Evolutionary conservation across 1,284 basidiomycete genomes (phyloP), one percentile per base, ranked within the genome.

Genomic region (Boletus hoseneyae): DNA sequence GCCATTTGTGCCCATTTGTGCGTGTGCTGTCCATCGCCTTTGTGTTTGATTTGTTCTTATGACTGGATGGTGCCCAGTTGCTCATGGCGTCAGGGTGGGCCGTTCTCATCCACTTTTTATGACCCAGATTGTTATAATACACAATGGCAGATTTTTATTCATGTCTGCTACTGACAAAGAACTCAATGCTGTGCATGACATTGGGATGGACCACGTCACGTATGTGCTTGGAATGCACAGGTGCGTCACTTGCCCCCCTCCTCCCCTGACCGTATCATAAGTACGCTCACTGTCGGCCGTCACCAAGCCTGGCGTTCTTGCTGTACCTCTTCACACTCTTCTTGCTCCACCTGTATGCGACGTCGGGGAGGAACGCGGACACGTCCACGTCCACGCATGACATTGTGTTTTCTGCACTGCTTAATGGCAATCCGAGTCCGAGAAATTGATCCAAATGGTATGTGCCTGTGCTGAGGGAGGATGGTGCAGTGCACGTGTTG

Each of bases 151-250:
- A 3, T 61, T 91, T 2, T 70, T 93, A 11, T 96, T 96, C 75
- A 92, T 95, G 80, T 89, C 88, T 12, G 92, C 86, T 0, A 96
- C 93, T 0, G 91, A 96, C 65, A 93, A 97, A 70, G 90, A 95
- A 65, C 72, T 95, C 36, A 62, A 76, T 30, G 86, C 77, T 54
- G 80, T 86, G 12, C 75, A 89, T 57, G 78, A 78, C 21, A 72
- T 74, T 30, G 86, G 79, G 43, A 87, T 93, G 80, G 92, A 94
- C 64, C 90, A 94, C 63, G 90, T 94, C 56, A 90, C 91, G 0
- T 95, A 95, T 61, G 77, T 88, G 38, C 73, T 94, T 8, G 85
- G 89, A 62, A 85, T 91, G 75, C 90, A 87, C 69, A 92, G 88
- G 81, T 61, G 8, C 21, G 36, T 45, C 18, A 5, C 27, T 27